These are phyloP conservation scores for Fusarium subtropicale DNA, from an alignment of 2,329 filamentous ascomycete species.

Conservation along the genomic window DNA sequence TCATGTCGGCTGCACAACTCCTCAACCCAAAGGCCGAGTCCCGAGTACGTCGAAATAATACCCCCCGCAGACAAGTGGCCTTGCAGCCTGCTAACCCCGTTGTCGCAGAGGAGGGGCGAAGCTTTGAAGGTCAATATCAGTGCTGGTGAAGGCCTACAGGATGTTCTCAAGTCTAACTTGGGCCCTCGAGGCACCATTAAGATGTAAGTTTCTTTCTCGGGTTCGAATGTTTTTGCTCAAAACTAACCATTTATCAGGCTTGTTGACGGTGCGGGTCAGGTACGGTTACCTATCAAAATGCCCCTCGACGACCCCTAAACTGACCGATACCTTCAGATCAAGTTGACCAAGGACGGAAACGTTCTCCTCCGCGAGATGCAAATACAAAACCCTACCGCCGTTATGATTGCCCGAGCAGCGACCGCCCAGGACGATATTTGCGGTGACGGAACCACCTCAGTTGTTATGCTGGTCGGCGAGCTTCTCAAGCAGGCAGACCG, in stretches of 20 bases:
- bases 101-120: conserved; percentile 86
- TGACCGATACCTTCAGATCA: conserved; percentile 73
- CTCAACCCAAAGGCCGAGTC: conserved; percentile 99
- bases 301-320: conserved; percentile 48
- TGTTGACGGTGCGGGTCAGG: conserved; percentile 76
- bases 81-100: conserved; percentile 44
- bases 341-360: conserved; percentile 98
- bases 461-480: conserved; percentile 94
- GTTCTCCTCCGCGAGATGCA: conserved; percentile 84
- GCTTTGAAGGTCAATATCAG: conserved; percentile 97
- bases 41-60: conserved; percentile 72
- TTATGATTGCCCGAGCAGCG: conserved; percentile 83
- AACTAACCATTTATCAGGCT: conserved; percentile 61
- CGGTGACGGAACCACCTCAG: conserved; percentile 96
- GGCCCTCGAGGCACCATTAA: conserved; percentile 95
- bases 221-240: background rate
- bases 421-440: conserved; percentile 99
- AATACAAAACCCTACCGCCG: conserved; percentile 98
- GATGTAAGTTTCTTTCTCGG: conserved; percentile 70
- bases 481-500: conserved; percentile 97
- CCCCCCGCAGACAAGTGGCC: conserved; percentile 36
- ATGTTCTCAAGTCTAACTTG: conserved; percentile 97
- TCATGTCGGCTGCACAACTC: conserved; percentile 96
- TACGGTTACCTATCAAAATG: conserved; percentile 54
- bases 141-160: conserved; percentile 89